phyloP scores from a whole-genome alignment of 352 stramenopile genomes.

The Pythium biforme region DNA sequence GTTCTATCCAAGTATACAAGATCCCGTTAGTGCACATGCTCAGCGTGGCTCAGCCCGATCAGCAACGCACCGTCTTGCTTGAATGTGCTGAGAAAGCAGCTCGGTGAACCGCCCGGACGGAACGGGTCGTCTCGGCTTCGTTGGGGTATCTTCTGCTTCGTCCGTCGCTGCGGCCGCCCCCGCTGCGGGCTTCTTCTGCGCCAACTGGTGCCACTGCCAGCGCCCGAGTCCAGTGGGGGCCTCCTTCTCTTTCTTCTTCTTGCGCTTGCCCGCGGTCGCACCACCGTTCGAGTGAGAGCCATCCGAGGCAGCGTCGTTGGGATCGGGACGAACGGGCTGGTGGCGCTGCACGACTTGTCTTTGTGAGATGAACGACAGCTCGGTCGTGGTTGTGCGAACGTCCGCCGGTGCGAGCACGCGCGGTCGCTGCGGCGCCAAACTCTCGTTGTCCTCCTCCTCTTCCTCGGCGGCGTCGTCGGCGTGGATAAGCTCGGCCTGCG shows the following conservation, averaged over 20 bases:
- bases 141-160: neutral
- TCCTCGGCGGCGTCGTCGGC: slow-evolving; percentile 33
- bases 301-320: neutral
- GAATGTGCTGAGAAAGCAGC: slow-evolving; percentile 30
- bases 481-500: slow-evolving; percentile 33
- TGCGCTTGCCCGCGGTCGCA: slow-evolving; percentile 20
- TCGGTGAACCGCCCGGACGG: slow-evolving; percentile 30
- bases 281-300: neutral
- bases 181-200: slow-evolving; percentile 35
- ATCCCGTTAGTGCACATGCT: neutral
- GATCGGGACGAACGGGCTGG: slow-evolving; percentile 42
- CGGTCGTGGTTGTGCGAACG: slow-evolving; percentile 57
- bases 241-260: slow-evolving; percentile 37
- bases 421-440: slow-evolving; percentile 27
- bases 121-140: neutral
- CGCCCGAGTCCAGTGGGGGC: slow-evolving; percentile 42
- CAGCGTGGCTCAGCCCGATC: neutral
- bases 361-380: slow-evolving; percentile 76
- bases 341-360: slow-evolving; percentile 76
- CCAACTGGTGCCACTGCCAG: slow-evolving; percentile 68
- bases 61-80: slow-evolving; percentile 14
- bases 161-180: neutral
- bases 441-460: slow-evolving; percentile 33
- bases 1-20: neutral
- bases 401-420: slow-evolving; percentile 25